phyloP scores from a whole-genome alignment of 805 yeast genomes.

The Cyberlindnera galapagoensis region DNA sequence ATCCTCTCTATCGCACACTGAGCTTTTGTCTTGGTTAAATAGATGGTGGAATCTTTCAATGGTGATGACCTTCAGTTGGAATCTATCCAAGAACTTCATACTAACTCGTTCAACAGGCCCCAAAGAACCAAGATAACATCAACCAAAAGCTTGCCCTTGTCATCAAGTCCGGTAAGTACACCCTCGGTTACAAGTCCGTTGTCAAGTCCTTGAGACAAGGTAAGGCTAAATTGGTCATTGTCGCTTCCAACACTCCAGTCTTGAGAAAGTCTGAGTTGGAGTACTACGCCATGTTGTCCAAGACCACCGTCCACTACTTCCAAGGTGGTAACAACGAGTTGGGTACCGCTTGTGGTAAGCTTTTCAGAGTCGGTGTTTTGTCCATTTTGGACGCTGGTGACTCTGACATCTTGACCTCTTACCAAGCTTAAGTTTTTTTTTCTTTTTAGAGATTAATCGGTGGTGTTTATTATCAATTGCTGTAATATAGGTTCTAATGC shows the following conservation, averaged over 20 bases:
- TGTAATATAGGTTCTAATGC: too few species aligned
- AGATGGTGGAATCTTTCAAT: slow-evolving; percentile 1
- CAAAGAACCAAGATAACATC: slow-evolving; percentile 89
- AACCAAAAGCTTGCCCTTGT: slow-evolving; percentile 97
- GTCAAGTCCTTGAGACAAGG: slow-evolving; percentile 98
- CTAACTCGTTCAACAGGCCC: slow-evolving; percentile 68
- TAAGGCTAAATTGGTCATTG: slow-evolving; percentile 95
- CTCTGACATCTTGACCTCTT: slow-evolving; percentile 88
- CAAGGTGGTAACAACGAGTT: slow-evolving; percentile 99
- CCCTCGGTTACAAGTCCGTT: slow-evolving; percentile 99
- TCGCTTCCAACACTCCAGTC: slow-evolving; percentile 99
- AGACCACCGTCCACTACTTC: slow-evolving; percentile 96
- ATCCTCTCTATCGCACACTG: background rate
- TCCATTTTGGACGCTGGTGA: slow-evolving; percentile 98
- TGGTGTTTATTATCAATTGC: slow-evolving; percentile 2
- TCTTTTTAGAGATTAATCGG: slow-evolving; percentile 3
- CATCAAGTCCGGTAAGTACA: slow-evolving; percentile 98
- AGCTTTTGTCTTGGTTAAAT: too few species aligned
- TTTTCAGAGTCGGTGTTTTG: slow-evolving; percentile 98
- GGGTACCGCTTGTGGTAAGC: slow-evolving; percentile 99
- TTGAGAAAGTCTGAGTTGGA: slow-evolving; percentile 99
- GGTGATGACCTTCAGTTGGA: background rate
- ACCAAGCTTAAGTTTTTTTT: slow-evolving; percentile 18
- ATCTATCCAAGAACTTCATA: slow-evolving; percentile 16
- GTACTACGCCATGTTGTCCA: slow-evolving; percentile 99